Percentiles rank a stretch among this genome's conserved stretches.
Evolutionary conservation across 805 yeast species (phyloP).

Genomic region (Wickerhamomyces xylosicus): DNA sequence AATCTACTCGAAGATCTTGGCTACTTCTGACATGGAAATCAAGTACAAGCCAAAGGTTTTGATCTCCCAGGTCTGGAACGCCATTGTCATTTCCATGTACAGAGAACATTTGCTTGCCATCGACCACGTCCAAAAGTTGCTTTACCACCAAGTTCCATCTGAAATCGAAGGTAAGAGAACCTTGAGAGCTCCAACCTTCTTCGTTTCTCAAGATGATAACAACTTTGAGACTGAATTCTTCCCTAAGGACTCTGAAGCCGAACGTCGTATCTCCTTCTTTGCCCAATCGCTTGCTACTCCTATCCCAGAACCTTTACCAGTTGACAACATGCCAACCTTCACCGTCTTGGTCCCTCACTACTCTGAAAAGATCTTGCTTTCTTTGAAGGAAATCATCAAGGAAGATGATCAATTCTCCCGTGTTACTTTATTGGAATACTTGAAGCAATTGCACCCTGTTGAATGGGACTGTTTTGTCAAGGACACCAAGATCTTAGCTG

Average conservation of each 20-base stretch:
- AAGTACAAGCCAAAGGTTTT: conserved; percentile 97
- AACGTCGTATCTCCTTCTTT: conserved; percentile 98
- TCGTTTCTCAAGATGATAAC: conserved; percentile 92
- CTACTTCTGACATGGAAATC: conserved; percentile 98
- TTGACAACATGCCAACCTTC: conserved; percentile 99
- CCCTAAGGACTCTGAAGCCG: conserved; percentile 97
- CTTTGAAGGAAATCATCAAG: conserved; percentile 91
- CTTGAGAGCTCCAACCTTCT: conserved; percentile 97
- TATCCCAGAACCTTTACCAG: conserved; percentile 97
- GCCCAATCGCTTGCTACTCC: conserved; percentile 99
- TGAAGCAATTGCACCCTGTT: conserved; percentile 89
- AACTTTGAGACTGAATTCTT: conserved; percentile 92
- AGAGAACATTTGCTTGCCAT: conserved; percentile 97
- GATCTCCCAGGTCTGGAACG: conserved; percentile 98
- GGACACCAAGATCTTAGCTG: conserved; percentile 92
- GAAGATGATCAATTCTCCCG: conserved; percentile 96
- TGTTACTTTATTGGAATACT: conserved; percentile 85
- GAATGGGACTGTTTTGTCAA: conserved; percentile 98
- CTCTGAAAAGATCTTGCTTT: conserved; percentile 84
- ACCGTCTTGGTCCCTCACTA: conserved; percentile 96
- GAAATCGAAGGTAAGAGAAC: conserved; percentile 98
- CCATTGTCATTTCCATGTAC: conserved; percentile 97
- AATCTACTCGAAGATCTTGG: conserved; percentile 94
- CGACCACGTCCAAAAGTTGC: conserved; percentile 94
- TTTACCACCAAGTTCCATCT: conserved; percentile 97